Conservation (phyloP, 2,329 filamentous ascomycete species). For the Fusarium luffae region DNA sequence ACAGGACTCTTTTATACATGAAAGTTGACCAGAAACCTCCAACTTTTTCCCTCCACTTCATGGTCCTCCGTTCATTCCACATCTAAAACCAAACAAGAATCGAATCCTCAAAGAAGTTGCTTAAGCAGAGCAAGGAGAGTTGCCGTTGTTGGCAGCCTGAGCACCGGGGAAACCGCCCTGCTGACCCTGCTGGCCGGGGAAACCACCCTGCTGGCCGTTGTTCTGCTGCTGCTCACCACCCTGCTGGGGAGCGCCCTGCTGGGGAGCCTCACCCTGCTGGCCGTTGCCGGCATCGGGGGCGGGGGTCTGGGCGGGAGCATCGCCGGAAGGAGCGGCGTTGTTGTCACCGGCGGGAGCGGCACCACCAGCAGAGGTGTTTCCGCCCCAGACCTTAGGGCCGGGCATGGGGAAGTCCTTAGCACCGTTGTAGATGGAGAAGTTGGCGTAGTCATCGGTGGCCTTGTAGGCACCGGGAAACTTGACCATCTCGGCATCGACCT, state of each 20-base stretch:
- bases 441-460: conserved; percentile 14
- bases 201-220: background rate
- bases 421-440: conserved; percentile 27
- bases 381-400: conserved; percentile 19
- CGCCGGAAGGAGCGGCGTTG: background rate
- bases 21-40: conserved; percentile 19
- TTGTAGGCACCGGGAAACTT: conserved; percentile 30
- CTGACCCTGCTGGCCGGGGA: background rate
- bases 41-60: conserved; percentile 6
- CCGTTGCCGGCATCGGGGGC: conserved; percentile 4
- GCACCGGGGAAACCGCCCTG: conserved; percentile 11
- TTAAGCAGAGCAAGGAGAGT: conserved; percentile 21
- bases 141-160: background rate
- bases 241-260: background rate
- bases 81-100: conserved; percentile 9
- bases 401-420: conserved; percentile 23
- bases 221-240: background rate
- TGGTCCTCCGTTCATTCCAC: conserved; percentile 10
- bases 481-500: conserved; percentile 21
- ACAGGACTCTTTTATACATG: conserved; percentile 27
- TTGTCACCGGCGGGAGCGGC: background rate
- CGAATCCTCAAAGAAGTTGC: background rate
- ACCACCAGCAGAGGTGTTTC: background rate
- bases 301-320: background rate
- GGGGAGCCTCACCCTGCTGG: background rate